Evolutionary conservation across 441 rosid genomes (phyloP), one percentile per base, ranked within the genome.

Genomic region (Syzygium malaccense): DNA sequence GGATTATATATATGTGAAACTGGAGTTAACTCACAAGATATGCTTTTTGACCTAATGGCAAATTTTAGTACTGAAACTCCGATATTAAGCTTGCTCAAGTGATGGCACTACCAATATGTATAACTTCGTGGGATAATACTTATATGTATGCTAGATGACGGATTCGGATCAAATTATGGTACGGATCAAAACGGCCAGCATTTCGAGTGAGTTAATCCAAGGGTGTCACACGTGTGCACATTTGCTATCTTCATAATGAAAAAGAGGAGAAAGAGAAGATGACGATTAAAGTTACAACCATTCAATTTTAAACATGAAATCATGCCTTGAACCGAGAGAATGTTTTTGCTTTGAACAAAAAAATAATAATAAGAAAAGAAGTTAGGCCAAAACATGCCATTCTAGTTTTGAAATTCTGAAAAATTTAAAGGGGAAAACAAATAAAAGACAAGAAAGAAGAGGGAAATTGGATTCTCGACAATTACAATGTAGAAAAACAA

Each of bases 141-240:
- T 45, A 45, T 1, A 45, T 45, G 48, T 45, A 45, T 45, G 68
- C 18, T 8, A 28, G 0, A 3, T 28, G 68, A 45, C 48, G 10
- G 48, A 60, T 2, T 28, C 4, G 7, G 68, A 3, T 60, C 2
- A 28, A 60, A 60, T 60, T 60, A 3, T 28, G 33, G 9, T 4
- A 60, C 7, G 2, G n/a, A 28, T 14, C 6, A 60, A 28, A 60
- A 11, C 0, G 33, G 33, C 28, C 1, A 14, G 0, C 3, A 60
- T 60, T 14, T 60, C 0, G 4, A 60, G 18, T 28, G 68, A 60
- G 19, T 60, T 28, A 60, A 60, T 17, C 14, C 5, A 60, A 14
- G 33, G 33, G n/a, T 0, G 18, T 60, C 32, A 60, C 18, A 28
- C 14, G 0, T 14, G 33, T 28, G 68, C 32, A 60, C 68, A 28